phyloP scores from a whole-genome alignment of 257 asterid species.

The Nicotiana undulata region DNA sequence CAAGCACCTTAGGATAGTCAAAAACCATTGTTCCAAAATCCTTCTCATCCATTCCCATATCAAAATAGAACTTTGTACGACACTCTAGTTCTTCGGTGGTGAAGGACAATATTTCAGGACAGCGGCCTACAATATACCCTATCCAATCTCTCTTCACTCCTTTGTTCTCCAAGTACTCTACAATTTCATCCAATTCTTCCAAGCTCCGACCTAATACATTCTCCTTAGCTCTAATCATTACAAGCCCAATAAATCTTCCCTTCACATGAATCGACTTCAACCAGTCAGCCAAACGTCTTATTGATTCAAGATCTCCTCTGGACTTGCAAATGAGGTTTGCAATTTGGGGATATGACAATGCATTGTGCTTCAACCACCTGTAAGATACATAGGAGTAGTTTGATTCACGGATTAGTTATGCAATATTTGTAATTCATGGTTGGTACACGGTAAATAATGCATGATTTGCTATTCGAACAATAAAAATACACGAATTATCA shows the following conservation, averaged over 20 bases:
- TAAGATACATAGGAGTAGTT: background rate
- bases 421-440: no score
- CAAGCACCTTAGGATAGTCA: slow-evolving; percentile 86
- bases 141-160: slow-evolving; percentile 87
- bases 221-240: slow-evolving; percentile 50
- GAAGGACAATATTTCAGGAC: slow-evolving; percentile 73
- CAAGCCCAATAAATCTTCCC: slow-evolving; percentile 80
- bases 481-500: background rate
- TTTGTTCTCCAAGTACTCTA: slow-evolving; percentile 53
- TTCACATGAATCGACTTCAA: slow-evolving; percentile 59
- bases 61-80: slow-evolving; percentile 55
- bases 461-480: background rate
- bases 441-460: background rate
- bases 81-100: slow-evolving; percentile 61
- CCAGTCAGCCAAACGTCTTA: slow-evolving; percentile 63
- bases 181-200: slow-evolving; percentile 58
- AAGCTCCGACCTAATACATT: slow-evolving; percentile 39
- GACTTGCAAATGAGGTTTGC: slow-evolving; percentile 73
- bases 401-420: background rate
- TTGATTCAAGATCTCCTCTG: slow-evolving; percentile 52
- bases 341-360: slow-evolving; percentile 79
- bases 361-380: slow-evolving; percentile 96
- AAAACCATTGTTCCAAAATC: slow-evolving; percentile 96
- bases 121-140: slow-evolving; percentile 75
- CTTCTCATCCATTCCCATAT: slow-evolving; percentile 66